Base-by-base conservation (phyloP, 345 rosid species). In the Cardamine resedifolia region DNA sequence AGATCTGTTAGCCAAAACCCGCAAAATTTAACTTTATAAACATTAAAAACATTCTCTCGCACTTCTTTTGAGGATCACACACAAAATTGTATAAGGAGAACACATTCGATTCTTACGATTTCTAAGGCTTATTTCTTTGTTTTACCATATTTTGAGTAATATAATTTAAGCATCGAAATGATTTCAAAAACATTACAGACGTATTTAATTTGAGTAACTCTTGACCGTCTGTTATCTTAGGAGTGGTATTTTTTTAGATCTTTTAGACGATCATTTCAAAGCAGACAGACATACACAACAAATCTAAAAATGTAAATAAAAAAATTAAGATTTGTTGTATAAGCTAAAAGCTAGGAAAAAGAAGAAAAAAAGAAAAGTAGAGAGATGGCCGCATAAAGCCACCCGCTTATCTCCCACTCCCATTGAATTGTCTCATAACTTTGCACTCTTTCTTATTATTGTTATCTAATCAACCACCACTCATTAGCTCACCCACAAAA, bases 391-490 rank as follows among this genome's bases (percentile, higher is more conserved):
- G 58, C 58, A 73, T 36, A 66, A 74, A 74, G 72, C 45, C 60
- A 74, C 45, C 33, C 3, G 58, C 72, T 50, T 50, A 57, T 73
- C 62, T 62, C 57, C 58, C 45, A 66, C 61, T 59, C 51, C 64
- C 33, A 60, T 15, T 60, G 61, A 68, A 43, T 44, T 21, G 64
- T 58, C 72, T 49, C 47, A 30, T 50, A 67, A 60, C 55, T 58
- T 64, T 57, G 51, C 57, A 66, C 5, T 36, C 16, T 64, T 59
- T 67, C 27, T 59, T 34, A 59, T 59, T 27, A 39, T 74, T 58
- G 43, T 58, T 74, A 60, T 66, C 73, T 67, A 74, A 74, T 67
- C 68, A 75, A 61, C 69, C 48, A 60, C 74, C 78, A 75, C 69
- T 75, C 74, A 75, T 52, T 68, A 43, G 49, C 69, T 60, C 57